phyloP scores from a whole-genome alignment of 2,329 filamentous ascomycete species.

The Aotearoamyces nothofagi region DNA sequence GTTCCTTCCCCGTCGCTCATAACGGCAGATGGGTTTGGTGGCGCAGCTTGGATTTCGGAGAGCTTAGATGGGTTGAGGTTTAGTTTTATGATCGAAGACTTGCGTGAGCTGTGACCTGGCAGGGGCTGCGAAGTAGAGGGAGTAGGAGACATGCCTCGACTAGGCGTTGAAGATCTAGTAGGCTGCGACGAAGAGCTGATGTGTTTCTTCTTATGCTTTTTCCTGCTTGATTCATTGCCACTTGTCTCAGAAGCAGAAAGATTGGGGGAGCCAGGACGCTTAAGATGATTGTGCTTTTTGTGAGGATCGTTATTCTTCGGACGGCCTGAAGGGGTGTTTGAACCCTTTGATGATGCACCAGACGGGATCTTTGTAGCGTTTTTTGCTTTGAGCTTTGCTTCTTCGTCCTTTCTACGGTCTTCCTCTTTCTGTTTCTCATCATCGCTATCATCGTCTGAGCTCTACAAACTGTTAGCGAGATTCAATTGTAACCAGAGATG shows the following conservation, averaged over 20 bases:
- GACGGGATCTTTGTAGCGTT: slow-evolving; percentile 24
- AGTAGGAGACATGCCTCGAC: slow-evolving; percentile 18
- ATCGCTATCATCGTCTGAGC: slow-evolving; percentile 33
- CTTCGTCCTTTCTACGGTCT: slow-evolving; percentile 43
- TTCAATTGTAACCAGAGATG: no score
- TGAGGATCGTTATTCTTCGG: slow-evolving; percentile 33
- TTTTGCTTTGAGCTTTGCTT: slow-evolving; percentile 36
- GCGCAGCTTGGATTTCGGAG: slow-evolving; percentile 13
- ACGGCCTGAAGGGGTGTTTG: slow-evolving; percentile 47
- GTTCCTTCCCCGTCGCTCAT: slow-evolving; percentile 62
- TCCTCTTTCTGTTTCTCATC: slow-evolving; percentile 47
- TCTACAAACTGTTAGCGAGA: slow-evolving; percentile 20
- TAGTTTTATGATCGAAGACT: slow-evolving; percentile 16
- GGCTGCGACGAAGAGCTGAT: slow-evolving; percentile 28
- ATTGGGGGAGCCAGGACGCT: slow-evolving; percentile 75
- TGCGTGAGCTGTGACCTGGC: slow-evolving; percentile 11
- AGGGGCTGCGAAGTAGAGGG: slow-evolving; percentile 10
- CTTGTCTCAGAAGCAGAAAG: slow-evolving; percentile 63
- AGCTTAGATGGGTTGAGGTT: slow-evolving; percentile 16
- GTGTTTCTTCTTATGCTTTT: slow-evolving; percentile 62
- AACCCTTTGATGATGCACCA: slow-evolving; percentile 53
- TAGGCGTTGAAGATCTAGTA: slow-evolving; percentile 40
- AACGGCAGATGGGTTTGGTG: slow-evolving; percentile 31
- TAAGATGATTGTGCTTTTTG: slow-evolving; percentile 42
- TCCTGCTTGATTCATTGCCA: slow-evolving; percentile 75